Base-by-base conservation (phyloP, 2,329 filamentous ascomycete genomes). In the Lasiodiplodia citricola region DNA sequence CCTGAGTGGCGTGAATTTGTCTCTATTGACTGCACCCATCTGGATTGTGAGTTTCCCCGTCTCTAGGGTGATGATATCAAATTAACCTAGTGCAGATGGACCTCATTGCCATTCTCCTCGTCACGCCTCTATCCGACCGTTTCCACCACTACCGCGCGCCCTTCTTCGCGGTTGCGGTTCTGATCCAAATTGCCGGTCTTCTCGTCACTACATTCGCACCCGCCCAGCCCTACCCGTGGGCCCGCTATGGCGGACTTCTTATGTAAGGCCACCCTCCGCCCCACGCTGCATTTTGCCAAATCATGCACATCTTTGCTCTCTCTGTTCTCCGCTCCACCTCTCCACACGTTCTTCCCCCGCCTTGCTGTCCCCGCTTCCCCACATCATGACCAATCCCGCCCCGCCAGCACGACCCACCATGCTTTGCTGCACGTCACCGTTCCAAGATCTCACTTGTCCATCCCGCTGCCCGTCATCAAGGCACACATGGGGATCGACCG, bases 11-110 rank as follows among this genome's bases (percentile, higher is more conserved):
- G 87, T 97, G 37, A 85, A 92, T 72, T 86, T 97, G 71, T 95
- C 92, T 81, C 82, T 97, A 74, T 85, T 97, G 35, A 94, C 94
- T 75, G 93, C 94, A 2, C 94, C 94, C 0, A 97, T 97, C 75
- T 97, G 94, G 94, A 91, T 97, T 73, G 91, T 92, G 81, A 83
- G 90, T 86, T 13, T 23, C 2, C 47, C 13, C 4, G 13, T 5
- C n/a, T 16, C 18, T 10, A 6, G n/a, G 31, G 47, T 51, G 16
- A 2, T 38, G 10, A 13, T 28, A 31, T 44, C n/a, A 74, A 23
- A 2, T 31, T 58, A 13, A 60, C 28, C 18, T 64, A 70, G 41
- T 5, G 4, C 67, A 92, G 90, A 93, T 94, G 90, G 94, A 97
- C 76, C 86, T 97, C 47, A 90, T 94, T 68, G 92, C 93, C 44